Evolutionary conservation across 257 asterid species (phyloP).

Genomic region (Catharanthus roseus): DNA sequence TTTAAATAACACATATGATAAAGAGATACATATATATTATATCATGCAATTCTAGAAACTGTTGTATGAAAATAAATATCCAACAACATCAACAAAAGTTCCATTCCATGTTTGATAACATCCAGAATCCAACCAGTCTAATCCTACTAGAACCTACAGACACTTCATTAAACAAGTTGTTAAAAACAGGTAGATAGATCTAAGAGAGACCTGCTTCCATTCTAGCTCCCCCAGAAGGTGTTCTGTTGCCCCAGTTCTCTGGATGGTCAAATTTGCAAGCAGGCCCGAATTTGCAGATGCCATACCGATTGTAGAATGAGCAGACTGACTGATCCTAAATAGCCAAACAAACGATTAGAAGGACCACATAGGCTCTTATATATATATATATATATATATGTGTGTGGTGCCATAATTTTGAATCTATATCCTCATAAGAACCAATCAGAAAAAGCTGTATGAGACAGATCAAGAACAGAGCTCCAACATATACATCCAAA

Average conservation of each 20-base stretch:
- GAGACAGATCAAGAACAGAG: not conserved
- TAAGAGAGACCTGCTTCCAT: conserved; percentile 36
- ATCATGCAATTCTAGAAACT: conserved; percentile 5
- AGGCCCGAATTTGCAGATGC: conserved; percentile 92
- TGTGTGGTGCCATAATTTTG: not conserved
- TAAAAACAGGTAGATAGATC: conserved; percentile 9
- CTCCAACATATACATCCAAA: not conserved
- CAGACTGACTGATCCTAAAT: conserved; percentile 80
- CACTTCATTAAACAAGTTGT: not conserved
- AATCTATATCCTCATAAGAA: not conserved
- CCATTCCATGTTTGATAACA: not conserved
- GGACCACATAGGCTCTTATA: not conserved
- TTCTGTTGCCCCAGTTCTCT: conserved; percentile 31
- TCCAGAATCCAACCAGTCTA: conserved; percentile 1
- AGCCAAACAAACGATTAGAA: not conserved
- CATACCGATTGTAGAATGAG: conserved; percentile 66
- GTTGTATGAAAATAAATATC: conserved; percentile 9
- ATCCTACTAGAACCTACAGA: not conserved
- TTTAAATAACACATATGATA: conserved; percentile 11
- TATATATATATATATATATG: not conserved
- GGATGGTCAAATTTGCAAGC: conserved; percentile 88
- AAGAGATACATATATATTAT: too few species aligned
- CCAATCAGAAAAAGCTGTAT: not conserved
- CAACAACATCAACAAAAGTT: not conserved
- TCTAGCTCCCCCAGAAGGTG: conserved; percentile 28